Evolutionary conservation across 805 yeast species (phyloP), one percentile per base, ranked within the genome.

Genomic region (Barnettozyma sp.): DNA sequence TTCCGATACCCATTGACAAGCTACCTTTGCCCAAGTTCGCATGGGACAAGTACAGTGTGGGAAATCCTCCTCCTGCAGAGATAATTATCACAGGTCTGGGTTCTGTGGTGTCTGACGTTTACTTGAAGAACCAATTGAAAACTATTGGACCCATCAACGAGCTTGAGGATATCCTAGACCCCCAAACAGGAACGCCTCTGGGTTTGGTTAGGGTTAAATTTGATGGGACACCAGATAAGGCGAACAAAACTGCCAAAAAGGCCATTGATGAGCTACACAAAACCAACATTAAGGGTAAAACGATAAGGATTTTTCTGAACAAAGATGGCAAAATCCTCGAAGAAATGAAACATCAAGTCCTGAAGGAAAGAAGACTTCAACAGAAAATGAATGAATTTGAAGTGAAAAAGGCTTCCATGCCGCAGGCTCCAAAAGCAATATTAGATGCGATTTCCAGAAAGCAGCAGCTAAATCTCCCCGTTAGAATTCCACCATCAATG

Each of bases 101-200:
- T 3, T 49, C 68, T 3, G 61, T 73, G 3, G 65, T 72, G n/a
- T 66, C 70, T 29, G 72, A 74, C 32, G 35, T 41, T 4, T 51
- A 63, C 13, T 38, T 71, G 3, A 65, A 62, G 31, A 75, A 79
- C 42, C 76, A 71, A 43, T 72, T 83, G 43, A 68, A 68, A 27
- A 58, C 69, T 17, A 81, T 65, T 57, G 95, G 95, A 4, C 70
- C 68, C 21, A 66, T 87, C 4, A 65, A 70, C 19, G 76, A 73
- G 26, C 59, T 81, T 33, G 71, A 73, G 40, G 65, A 76, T 40
- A 63, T 79, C 8, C 73, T 69, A 38, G 92, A 87, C 50, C 84
- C 90, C 1, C 64, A 66, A 16, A 77, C 83, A 29, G 95, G 87
- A 3, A 81, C 78, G 14, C 88, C 94, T 0, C 56, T 87, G 26